Base-by-base conservation (phyloP, 495 filamentous ascomycete species). In the Apiosordaria backusii region DNA sequence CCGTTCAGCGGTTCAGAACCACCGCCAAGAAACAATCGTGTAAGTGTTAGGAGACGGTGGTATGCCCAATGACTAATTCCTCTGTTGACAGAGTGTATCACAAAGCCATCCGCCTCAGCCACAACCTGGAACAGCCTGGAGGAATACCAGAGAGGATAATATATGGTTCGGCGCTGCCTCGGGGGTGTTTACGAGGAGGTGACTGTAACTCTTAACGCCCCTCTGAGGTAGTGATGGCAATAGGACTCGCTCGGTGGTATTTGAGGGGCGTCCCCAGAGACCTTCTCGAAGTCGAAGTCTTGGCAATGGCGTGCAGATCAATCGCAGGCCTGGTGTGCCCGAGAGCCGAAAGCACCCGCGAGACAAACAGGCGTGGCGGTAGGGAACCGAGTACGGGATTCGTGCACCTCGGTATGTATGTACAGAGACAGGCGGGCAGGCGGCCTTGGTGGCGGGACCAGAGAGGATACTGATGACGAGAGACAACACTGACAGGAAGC, bases 31-130 rank as follows among this genome's bases (percentile, higher is more conserved):
- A 4, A n/a, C 9, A 40, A 19, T 21, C 21, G 66, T 67, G 45
- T 67, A 67, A 67, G 66, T 64, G 65, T 23, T 13, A 55, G 65
- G 59, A 61, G 61, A 29, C 4, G 53, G 19, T 23, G 50, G 21
- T 9, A 45, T 57, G n/a, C 27, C 26, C 58, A 61, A 63, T 67
- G 66, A 67, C 61, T 64, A 53, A 63, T 60, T 62, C 40, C 50
- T 45, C 35, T 13, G 35, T 40, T 13, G 40, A 57, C 57, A 57
- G 24, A 15, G 35, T 9, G 35, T 45, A 45, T 45, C 35, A 45
- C 35, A 45, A 2, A 45, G 35, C 35, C 35, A 45, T 45, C 6
- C 35, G 13, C 35, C 2, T 15, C 35, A 45, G 35, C 35, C 35
- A 45, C 13, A 45, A 45, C 35, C 27, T 29, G 27, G 4, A n/a